phyloP scores from a whole-genome alignment of 495 filamentous ascomycete species.

The Xanthoparmelia taractica region DNA sequence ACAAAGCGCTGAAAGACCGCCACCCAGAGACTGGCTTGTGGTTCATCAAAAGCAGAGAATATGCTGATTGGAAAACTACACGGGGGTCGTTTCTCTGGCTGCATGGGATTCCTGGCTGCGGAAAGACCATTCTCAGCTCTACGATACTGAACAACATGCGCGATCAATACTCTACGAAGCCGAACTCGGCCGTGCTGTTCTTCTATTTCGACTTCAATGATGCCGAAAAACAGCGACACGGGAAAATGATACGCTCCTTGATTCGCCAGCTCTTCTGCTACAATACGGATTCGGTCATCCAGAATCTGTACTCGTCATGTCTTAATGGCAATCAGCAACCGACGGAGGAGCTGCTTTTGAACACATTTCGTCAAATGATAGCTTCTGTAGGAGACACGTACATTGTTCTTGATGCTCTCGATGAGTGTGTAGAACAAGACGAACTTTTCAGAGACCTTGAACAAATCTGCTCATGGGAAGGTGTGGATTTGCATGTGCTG shows the following conservation, averaged over 20 bases:
- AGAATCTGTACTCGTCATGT: conserved; percentile 17
- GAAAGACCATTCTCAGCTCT: conserved; percentile 35
- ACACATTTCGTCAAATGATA: not conserved
- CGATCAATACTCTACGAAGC: not conserved
- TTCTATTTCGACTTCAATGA: conserved; percentile 38
- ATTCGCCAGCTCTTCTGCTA: conserved; percentile 26
- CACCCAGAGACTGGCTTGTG: conserved; percentile 19
- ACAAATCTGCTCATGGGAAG: conserved; percentile 20
- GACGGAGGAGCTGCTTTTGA: not conserved
- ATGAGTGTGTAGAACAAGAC: conserved; percentile 28
- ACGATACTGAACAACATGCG: conserved; percentile 29
- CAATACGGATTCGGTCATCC: conserved; percentile 14
- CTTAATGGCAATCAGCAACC: conserved; percentile 21
- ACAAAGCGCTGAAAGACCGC: conserved; percentile 16
- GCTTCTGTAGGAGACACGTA: conserved; percentile 5
- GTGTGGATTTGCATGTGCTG: conserved; percentile 26
- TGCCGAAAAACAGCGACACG: conserved; percentile 25
- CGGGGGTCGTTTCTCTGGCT: conserved; percentile 30
- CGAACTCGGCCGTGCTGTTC: conserved; percentile 20
- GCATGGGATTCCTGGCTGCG: conserved; percentile 34
- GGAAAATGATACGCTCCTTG: conserved; percentile 29
- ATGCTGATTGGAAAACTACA: not conserved
- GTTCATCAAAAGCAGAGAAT: conserved; percentile 24
- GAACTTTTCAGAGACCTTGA: conserved; percentile 26
- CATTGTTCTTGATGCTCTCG: conserved; percentile 31